These are phyloP conservation scores for Parastagonospora avenae DNA, from an alignment of 2,329 filamentous ascomycete species.

Conservation along the genomic window DNA sequence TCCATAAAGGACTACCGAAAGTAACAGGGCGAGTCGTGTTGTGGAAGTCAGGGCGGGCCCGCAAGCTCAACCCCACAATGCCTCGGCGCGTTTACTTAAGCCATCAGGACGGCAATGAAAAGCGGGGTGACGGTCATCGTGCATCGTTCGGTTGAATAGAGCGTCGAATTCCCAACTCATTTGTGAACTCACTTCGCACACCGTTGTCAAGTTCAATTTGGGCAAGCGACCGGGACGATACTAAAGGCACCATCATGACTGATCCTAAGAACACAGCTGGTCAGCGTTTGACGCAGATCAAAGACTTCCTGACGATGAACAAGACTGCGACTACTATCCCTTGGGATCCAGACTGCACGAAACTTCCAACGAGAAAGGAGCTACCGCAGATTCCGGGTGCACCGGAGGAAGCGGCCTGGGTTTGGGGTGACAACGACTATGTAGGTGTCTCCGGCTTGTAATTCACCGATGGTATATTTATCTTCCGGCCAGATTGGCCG, in stretches of 20 bases:
- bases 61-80: neutral
- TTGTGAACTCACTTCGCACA: neutral
- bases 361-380: conserved; percentile 60
- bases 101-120: neutral
- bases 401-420: conserved; percentile 63
- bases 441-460: too few relatives aligned
- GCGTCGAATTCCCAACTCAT: neutral
- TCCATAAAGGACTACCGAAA: too few relatives aligned
- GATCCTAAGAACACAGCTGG: conserved; percentile 40
- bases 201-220: neutral
- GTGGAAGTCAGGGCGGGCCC: neutral
- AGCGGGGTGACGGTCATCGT: neutral
- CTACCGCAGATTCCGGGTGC: conserved; percentile 58
- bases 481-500: conserved; percentile 57
- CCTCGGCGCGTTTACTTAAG: neutral
- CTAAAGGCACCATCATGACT: conserved; percentile 29
- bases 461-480: too few relatives aligned
- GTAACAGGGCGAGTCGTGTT: neutral
- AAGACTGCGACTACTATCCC: conserved; percentile 56
- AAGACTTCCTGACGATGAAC: conserved; percentile 52
- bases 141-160: neutral
- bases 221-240: neutral
- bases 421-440: conserved; percentile 63
- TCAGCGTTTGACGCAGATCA: conserved; percentile 51
- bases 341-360: conserved; percentile 59